Conservation (phyloP, 768 basidiomycete species). For the Wakefieldia striispora region DNA sequence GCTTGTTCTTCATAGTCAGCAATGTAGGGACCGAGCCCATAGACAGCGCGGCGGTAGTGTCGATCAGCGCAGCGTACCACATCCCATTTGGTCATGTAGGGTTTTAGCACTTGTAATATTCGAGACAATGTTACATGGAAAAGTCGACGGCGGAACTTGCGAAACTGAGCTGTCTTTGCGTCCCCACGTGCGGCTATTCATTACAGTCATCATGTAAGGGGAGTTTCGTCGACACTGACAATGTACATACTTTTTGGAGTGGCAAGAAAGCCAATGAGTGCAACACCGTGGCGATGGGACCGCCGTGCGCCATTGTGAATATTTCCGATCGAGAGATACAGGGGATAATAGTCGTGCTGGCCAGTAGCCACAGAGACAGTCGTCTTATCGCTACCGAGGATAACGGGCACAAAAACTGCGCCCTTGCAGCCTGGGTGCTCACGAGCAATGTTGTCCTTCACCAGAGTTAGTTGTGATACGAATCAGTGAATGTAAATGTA, state of each 20-base stretch:
- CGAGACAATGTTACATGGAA: conserved; percentile 23
- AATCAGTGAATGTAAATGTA: background rate
- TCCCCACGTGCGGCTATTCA: background rate
- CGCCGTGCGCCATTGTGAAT: background rate
- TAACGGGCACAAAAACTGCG: background rate
- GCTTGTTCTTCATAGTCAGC: background rate
- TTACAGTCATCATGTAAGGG: no score
- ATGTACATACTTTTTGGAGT: background rate
- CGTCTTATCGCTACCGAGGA: background rate
- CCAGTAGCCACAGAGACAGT: background rate
- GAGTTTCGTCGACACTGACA: no score
- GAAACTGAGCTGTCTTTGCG: conserved; percentile 11
- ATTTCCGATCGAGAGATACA: background rate
- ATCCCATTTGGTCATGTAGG: conserved; percentile 25
- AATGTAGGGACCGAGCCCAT: background rate
- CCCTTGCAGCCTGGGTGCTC: background rate
- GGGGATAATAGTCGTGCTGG: background rate
- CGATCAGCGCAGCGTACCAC: conserved; percentile 30
- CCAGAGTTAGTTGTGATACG: background rate
- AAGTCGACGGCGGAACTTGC: conserved; percentile 29
- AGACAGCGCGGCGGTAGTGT: conserved; percentile 12
- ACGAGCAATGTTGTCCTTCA: background rate
- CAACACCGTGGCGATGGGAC: background rate
- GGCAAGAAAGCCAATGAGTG: background rate
- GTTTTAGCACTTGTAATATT: conserved; percentile 26